A percentile compares a stretch with the other conserved stretches of the same genome.
Evolutionary conservation across 1,139 yeast genomes (phyloP).

Genomic region (Pichia cactophila): DNA sequence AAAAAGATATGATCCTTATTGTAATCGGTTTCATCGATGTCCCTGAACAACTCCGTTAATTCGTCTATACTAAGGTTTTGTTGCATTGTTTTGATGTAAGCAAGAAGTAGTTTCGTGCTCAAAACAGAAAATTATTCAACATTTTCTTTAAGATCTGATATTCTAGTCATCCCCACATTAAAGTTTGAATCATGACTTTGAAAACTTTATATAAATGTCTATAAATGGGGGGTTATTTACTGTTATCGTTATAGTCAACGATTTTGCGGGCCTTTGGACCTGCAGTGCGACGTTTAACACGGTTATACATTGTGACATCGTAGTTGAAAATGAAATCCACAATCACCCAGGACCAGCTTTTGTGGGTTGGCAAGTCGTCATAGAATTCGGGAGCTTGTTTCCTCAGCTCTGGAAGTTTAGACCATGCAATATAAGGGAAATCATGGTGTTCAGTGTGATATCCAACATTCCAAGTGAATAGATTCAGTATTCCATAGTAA

Average conservation of each 20-base stretch:
- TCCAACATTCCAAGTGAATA: constrained; percentile 86
- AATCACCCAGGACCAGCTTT: constrained; percentile 73
- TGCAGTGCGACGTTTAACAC: constrained; percentile 56
- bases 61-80: background rate
- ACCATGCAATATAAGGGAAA: constrained; percentile 91
- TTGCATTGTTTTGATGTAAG: background rate
- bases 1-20: background rate
- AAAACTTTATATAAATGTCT: background rate
- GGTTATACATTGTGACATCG: constrained; percentile 65
- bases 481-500: constrained; percentile 74
- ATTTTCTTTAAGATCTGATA: too few species aligned
- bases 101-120: background rate
- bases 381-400: constrained; percentile 73
- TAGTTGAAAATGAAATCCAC: constrained; percentile 64
- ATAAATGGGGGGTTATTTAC: constrained; percentile 12
- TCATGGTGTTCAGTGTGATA: constrained; percentile 94
- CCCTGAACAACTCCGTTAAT: background rate
- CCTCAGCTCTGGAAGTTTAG: constrained; percentile 60
- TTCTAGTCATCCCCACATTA: too few species aligned
- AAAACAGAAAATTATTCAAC: too few species aligned
- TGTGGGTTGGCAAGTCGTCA: constrained; percentile 69
- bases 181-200: background rate
- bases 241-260: constrained; percentile 27
- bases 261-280: constrained; percentile 19
- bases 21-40: background rate